Conservation (phyloP, 2,329 filamentous ascomycete genomes). For the Venturia aucupariae region DNA sequence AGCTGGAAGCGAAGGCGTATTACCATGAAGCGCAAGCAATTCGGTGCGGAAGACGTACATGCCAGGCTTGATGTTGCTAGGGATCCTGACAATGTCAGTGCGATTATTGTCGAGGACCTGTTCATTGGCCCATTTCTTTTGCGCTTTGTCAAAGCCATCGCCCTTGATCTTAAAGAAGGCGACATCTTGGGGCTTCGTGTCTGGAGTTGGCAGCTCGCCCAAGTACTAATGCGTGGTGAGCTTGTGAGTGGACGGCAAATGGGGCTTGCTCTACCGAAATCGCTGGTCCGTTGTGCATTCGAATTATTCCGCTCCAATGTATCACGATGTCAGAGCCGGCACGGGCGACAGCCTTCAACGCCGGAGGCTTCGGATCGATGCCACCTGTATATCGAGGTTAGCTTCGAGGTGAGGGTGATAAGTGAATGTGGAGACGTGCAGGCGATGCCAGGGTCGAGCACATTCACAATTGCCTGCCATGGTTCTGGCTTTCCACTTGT, state of each 20-base stretch:
- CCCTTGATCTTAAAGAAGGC: conserved; percentile 14
- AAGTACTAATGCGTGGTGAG: not conserved
- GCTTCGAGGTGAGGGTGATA: not conserved
- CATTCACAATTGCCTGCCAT: conserved; percentile 3
- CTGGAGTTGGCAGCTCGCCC: not conserved
- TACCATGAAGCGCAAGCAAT: conserved; percentile 12
- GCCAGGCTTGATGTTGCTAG: conserved; percentile 12
- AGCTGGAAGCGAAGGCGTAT: not conserved
- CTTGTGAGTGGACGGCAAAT: not conserved
- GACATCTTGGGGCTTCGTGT: not conserved
- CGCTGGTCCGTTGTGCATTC: conserved; percentile 9
- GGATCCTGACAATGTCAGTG: conserved; percentile 6
- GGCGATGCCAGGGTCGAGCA: not conserved
- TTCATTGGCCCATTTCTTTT: conserved; percentile 14
- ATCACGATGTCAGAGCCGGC: conserved; percentile 8
- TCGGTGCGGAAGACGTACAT: conserved; percentile 12
- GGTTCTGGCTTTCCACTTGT: not conserved
- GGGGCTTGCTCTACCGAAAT: not conserved
- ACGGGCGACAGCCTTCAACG: conserved; percentile 9
- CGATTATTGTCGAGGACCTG: conserved; percentile 4
- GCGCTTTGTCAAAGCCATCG: conserved; percentile 4
- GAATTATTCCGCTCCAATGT: conserved; percentile 13
- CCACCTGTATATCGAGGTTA: not conserved
- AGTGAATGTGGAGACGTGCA: not conserved
- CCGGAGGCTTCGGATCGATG: conserved; percentile 1